These are phyloP conservation scores for Saccharomyces mikatae DNA, from an alignment of 805 yeast species.

Conservation along the genomic window DNA sequence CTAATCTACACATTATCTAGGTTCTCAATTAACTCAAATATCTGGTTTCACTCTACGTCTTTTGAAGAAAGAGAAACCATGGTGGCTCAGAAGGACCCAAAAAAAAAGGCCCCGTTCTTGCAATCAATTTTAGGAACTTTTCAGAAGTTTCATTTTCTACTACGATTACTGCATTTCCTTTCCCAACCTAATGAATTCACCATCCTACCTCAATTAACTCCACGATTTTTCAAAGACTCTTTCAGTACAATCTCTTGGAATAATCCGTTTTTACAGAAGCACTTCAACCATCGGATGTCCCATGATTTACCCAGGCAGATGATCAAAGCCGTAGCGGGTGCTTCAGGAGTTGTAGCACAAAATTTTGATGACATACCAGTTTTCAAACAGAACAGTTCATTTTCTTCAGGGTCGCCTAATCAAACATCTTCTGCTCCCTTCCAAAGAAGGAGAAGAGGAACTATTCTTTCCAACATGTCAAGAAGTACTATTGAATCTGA, in stretches of 20 bases:
- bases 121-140: not conserved
- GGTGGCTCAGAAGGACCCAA: not conserved
- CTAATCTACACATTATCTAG: conserved; percentile 49
- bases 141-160: conserved; percentile 20
- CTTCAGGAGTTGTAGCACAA: conserved; percentile 20
- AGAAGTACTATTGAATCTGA: not conserved
- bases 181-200: conserved; percentile 21
- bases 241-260: conserved; percentile 33
- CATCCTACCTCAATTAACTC: conserved; percentile 48
- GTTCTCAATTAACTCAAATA: conserved; percentile 51
- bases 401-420: not conserved
- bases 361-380: conserved; percentile 2
- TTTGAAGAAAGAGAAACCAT: not conserved
- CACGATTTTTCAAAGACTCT: conserved; percentile 52
- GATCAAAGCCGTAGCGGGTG: conserved; percentile 8
- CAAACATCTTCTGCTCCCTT: not conserved
- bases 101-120: not conserved
- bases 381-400: not conserved
- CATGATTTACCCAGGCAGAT: not conserved
- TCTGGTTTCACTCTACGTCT: conserved; percentile 36
- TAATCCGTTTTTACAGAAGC: not conserved
- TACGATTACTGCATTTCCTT: conserved; percentile 16
- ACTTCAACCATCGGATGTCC: not conserved
- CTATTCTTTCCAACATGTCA: not conserved
- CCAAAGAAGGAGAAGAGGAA: not conserved